Evolutionary conservation across 768 basidiomycete species (phyloP), one percentile per base, ranked within the genome.

Genomic region (Symmetrospora coprosmae): DNA sequence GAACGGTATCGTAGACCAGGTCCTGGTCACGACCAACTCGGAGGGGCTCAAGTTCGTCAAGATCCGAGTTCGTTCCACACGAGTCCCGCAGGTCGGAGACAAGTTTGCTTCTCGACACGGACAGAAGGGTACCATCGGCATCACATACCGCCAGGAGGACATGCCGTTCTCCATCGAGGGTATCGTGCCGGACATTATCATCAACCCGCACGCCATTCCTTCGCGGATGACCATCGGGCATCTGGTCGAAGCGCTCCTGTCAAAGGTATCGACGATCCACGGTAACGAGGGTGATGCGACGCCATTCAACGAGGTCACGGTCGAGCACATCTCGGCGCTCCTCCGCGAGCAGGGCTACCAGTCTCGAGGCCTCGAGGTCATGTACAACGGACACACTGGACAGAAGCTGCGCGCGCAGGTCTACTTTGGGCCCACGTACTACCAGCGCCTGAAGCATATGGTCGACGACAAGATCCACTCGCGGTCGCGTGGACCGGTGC

Each of bases 171-270:
- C 90, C 2, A 82, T 84, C 1, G 90, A 97, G 71, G 94, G 94
- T 61, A 88, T 96, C 68, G 87, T 87, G 1, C 94, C 94, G 9
- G 94, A 99, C 72, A 79, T 99, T 68, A 80, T 99, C 75, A 99
- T 99, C 74, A 99, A 99, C 70, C 94, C 94, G 37, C 94, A 99
- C 73, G 94, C 94, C 69, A 99, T 99, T 73, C 94, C 94, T 3
- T 97, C 94, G 51, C 92, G 94, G 75, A 99, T 99, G 94, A 99
- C 94, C 23, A 99, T 99, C 67, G 94, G 94, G 25, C 94, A 99
- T 74, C 82, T 99, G 78, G 91, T 99, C 70, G 94, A 99, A 73
- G 94, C 90, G 81, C 76, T 99, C 34, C 76, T 99, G 27, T 90
- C 87, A 13, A 99, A 99, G 72, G 84, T 99, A 2, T 89, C 92